Evolutionary conservation across 495 filamentous ascomycete species (phyloP).

Genomic region (Penicillium atrosanguineum): DNA sequence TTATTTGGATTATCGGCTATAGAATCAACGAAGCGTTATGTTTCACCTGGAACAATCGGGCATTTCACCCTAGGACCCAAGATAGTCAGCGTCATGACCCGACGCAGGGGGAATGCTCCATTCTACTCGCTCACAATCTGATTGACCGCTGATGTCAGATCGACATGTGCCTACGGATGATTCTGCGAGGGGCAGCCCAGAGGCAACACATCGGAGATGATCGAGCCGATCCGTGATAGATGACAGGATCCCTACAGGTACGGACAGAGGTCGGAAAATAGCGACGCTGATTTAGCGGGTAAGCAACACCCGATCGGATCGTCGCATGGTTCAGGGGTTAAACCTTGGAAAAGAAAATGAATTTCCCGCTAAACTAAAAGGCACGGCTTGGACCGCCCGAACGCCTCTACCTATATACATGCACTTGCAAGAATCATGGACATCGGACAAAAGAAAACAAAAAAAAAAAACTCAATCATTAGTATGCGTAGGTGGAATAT

Average conservation of each 20-base stretch:
- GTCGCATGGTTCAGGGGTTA: background rate
- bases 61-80: no score
- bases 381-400: background rate
- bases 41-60: no score
- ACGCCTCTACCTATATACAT: background rate
- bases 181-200: background rate
- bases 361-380: background rate
- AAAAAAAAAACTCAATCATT: background rate
- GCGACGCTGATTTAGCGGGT: background rate
- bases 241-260: background rate
- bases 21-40: no score
- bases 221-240: background rate
- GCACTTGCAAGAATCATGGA: background rate
- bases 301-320: background rate
- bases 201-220: background rate
- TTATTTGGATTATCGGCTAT: no score
- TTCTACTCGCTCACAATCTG: background rate
- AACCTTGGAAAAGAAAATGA: background rate
- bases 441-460: no score
- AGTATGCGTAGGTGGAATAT: slow-evolving; percentile 19
- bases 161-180: background rate
- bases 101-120: slow-evolving; percentile 7
- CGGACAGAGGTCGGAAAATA: background rate
- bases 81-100: background rate
- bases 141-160: background rate